Conservation (phyloP, 2,329 filamentous ascomycete genomes). For the Alternaria hordeiaustralica region DNA sequence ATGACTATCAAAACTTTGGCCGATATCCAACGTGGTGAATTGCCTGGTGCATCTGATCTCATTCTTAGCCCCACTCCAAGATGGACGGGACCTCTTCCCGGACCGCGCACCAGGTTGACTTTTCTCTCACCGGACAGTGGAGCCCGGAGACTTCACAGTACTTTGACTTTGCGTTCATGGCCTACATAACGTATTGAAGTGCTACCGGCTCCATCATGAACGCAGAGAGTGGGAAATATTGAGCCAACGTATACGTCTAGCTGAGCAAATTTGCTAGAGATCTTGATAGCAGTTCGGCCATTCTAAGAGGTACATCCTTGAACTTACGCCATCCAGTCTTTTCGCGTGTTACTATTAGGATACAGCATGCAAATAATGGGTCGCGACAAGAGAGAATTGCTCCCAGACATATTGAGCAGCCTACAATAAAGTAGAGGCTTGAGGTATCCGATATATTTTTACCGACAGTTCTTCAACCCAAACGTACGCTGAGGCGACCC, state of each 20-base stretch:
- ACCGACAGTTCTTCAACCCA: not conserved
- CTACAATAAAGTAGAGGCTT: not conserved
- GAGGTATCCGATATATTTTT: not conserved
- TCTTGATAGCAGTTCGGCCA: not conserved
- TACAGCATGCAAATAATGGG: not conserved
- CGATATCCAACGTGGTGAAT: not conserved
- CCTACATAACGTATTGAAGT: not conserved
- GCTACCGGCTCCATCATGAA: not conserved
- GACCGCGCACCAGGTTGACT: not conserved
- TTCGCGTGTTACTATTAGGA: not conserved
- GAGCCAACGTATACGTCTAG: not conserved
- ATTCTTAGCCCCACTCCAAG: not conserved
- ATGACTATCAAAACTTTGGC: not conserved
- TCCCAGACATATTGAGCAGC: too few relatives aligned
- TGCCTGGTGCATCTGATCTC: not conserved
- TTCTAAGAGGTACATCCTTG: not conserved
- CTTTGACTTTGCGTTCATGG: not conserved
- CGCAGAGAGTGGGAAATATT: not conserved
- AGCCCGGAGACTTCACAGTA: not conserved
- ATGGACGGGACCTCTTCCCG: not conserved
- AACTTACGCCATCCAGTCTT: not conserved
- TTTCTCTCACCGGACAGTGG: not conserved
- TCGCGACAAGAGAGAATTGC: rapidly evolving
- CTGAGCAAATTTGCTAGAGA: not conserved
- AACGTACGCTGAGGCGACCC: not conserved